A percentile compares a stretch with the other conserved stretches of the same genome.
phyloP scores from a whole-genome alignment of 352 stramenopile species.

The Globisporangium recalcitrans region DNA sequence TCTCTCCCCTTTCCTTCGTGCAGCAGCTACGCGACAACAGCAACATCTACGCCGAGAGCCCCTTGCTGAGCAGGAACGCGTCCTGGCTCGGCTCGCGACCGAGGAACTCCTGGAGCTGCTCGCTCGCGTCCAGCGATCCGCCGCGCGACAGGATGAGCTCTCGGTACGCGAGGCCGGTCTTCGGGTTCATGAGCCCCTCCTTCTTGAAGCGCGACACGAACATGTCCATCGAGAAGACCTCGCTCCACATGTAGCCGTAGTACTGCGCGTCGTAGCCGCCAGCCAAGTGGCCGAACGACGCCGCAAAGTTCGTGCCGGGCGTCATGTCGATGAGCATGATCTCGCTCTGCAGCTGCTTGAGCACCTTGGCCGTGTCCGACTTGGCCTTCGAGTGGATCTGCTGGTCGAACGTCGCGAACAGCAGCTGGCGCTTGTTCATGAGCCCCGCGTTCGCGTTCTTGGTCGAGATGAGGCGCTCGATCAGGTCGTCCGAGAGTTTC shows the following conservation, averaged over 20 bases:
- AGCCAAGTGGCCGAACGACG: conserved; percentile 79
- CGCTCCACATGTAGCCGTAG: conserved; percentile 89
- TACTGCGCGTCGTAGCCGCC: conserved; percentile 78
- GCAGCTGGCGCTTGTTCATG: conserved; percentile 77
- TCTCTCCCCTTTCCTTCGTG: not conserved
- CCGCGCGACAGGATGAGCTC: conserved; percentile 84
- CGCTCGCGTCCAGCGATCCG: conserved; percentile 69
- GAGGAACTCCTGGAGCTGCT: conserved; percentile 80
- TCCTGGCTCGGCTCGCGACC: conserved; percentile 70
- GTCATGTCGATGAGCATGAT: conserved; percentile 89
- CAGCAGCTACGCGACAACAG: not conserved
- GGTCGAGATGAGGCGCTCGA: conserved; percentile 77
- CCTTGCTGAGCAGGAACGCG: conserved; percentile 82
- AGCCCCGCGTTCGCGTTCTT: conserved; percentile 84
- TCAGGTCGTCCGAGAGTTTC: conserved; percentile 77
- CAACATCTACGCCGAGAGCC: conserved; percentile 21
- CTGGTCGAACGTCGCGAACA: conserved; percentile 83
- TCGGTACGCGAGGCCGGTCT: conserved; percentile 76
- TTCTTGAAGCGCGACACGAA: conserved; percentile 86
- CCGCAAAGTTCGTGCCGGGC: conserved; percentile 76
- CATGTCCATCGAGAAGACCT: conserved; percentile 89
- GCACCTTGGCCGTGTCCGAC: conserved; percentile 72
- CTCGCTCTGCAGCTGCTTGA: conserved; percentile 78
- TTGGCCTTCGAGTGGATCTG: conserved; percentile 78
- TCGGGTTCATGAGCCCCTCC: conserved; percentile 76